Conservation (phyloP, 352 stramenopile species). For the Pythium sp. region DNA sequence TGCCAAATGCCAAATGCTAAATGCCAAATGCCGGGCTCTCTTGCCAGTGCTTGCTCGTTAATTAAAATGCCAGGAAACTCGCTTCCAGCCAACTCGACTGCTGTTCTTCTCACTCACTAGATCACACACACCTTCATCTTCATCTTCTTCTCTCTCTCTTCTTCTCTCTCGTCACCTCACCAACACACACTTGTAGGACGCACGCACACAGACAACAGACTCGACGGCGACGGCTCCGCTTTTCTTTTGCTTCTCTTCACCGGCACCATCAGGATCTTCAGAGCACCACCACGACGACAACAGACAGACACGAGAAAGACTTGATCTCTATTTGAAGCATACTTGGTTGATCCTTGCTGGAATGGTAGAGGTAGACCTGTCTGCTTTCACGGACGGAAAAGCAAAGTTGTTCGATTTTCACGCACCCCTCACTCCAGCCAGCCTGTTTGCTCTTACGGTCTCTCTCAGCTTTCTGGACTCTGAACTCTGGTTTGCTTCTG, state of each 20-base stretch:
- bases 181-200: background rate
- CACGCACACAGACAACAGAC: conserved; percentile 4
- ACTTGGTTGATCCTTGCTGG: background rate
- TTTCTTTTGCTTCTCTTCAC: background rate
- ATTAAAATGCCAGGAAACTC: background rate
- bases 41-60: background rate
- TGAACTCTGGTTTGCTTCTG: background rate
- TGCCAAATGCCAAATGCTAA: background rate
- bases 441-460: background rate
- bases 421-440: background rate
- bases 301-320: background rate
- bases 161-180: background rate
- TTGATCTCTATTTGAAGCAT: conserved; percentile 2
- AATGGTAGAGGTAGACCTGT: background rate
- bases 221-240: background rate
- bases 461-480: background rate
- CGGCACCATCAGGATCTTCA: background rate
- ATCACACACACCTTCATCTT: background rate
- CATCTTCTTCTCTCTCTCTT: background rate
- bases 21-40: background rate
- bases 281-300: background rate
- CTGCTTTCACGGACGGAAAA: background rate
- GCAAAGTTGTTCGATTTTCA: background rate
- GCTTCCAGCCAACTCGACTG: too few relatives aligned
- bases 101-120: background rate